Evolutionary conservation across 164 flowering plant genomes (phyloP), one percentile per base, ranked within the genome.

Genomic region (Aristolochia contorta): DNA sequence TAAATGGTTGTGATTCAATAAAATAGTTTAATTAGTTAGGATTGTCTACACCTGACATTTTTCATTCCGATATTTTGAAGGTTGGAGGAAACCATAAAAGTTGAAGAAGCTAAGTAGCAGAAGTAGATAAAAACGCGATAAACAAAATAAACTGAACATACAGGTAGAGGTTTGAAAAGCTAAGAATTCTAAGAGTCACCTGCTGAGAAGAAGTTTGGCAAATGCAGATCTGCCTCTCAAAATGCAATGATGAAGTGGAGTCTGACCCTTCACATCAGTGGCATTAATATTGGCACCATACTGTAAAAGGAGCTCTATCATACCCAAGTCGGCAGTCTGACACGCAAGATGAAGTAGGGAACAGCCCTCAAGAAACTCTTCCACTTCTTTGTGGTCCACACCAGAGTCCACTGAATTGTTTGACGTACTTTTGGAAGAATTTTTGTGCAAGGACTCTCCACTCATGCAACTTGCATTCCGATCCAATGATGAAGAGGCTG

Each of bases 231-330:
- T 81, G 65, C 84, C 78, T 66, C 74, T 72, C 25, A 79, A 58
- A 54, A 89, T 69, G 58, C 85, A 75, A 60, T 80, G 79, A 73
- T 91, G 96, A 63, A 91, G 82, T 50, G 97, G 89, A 3, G 92
- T 84, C 57, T 67, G 86, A 22, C 90, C 89, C 66, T 66, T 77
- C n/a, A 79, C 75, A 76, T 91, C 95, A 60, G 71, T 54, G 61
- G 80, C 81, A 75, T 81, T 76, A 61, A 82, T 67, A 53, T 84
- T 77, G 47, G 90, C 97, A 54, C 97, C 92, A 70, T 88, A 82
- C 72, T 89, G 97, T 66, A 91, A 71, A 15, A 91, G 90, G 47
- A 91, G 82, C 78, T 89, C 96, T 16, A 91, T 78, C 97, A 91
- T 91, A 73, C 89, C 87, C 47, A 85, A 59, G 51, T 89, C 97